These are phyloP conservation scores for Globisporangium iwayamae DNA, from an alignment of 352 stramenopile genomes.

Conservation along the genomic window DNA sequence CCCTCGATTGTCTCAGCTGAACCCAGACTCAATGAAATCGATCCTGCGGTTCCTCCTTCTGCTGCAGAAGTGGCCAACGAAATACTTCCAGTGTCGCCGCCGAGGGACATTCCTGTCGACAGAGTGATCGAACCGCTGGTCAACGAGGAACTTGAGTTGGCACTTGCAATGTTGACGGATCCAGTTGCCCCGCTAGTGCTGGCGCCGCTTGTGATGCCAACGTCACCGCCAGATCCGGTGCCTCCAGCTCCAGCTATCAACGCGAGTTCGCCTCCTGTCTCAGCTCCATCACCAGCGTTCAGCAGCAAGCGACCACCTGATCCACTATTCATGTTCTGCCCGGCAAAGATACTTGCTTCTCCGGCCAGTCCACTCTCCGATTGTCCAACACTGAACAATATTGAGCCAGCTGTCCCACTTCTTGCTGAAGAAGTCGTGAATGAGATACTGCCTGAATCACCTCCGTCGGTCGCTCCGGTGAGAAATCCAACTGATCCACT, in stretches of 20 bases:
- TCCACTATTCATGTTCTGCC: conserved; percentile 15
- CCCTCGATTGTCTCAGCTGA: conserved; percentile 20
- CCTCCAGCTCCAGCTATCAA: conserved; percentile 20
- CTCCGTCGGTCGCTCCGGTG: conserved; percentile 27
- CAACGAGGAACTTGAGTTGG: conserved; percentile 21
- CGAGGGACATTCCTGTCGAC: conserved; percentile 25
- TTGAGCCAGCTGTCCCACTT: conserved; percentile 13
- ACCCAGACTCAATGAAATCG: conserved; percentile 29
- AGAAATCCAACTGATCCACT: conserved; percentile 29
- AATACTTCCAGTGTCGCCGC: conserved; percentile 30
- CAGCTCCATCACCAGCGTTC: conserved; percentile 15
- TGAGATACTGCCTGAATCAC: conserved; percentile 28
- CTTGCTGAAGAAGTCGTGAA: conserved; percentile 23
- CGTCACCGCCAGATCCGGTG: conserved; percentile 18
- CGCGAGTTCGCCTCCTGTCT: conserved; percentile 17
- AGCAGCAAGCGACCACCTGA: conserved; percentile 21
- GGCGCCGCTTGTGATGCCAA: conserved; percentile 22
- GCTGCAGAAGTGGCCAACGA: conserved; percentile 24
- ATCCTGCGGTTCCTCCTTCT: conserved; percentile 26
- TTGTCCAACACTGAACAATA: conserved; percentile 23
- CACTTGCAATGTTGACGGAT: conserved; percentile 22
- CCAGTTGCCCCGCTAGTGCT: conserved; percentile 22
- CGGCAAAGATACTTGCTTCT: conserved; percentile 19
- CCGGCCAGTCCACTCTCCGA: conserved; percentile 18
- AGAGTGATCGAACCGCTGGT: conserved; percentile 28